Percentiles rank a stretch among this genome's conserved stretches.
Conservation (phyloP, 768 basidiomycete species). For the Termitomyces sp. region DNA sequence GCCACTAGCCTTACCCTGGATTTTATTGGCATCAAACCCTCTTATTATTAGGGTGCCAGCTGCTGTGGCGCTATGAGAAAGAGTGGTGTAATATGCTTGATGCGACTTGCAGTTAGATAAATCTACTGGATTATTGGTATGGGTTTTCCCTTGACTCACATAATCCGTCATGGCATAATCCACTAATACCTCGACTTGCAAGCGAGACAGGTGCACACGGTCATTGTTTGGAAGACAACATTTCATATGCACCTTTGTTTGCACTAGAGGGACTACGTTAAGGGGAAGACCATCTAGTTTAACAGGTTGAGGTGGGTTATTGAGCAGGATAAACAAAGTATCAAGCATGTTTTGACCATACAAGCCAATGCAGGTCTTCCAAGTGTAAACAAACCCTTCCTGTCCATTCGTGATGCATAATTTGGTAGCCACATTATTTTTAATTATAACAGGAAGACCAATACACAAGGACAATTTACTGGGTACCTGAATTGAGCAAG, state of each 20-base stretch:
- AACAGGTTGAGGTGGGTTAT: not conserved
- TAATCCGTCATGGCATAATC: not conserved
- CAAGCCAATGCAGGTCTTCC: not conserved
- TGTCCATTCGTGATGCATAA: not conserved
- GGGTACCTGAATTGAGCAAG: not conserved
- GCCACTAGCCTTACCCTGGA: slow-evolving; percentile 22
- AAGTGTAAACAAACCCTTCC: not conserved
- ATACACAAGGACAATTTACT: not conserved
- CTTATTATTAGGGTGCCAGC: slow-evolving; percentile 27
- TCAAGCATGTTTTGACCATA: not conserved
- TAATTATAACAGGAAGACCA: not conserved
- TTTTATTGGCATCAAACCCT: slow-evolving; percentile 17
- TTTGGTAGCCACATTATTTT: not conserved
- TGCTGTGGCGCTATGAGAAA: slow-evolving; percentile 26
- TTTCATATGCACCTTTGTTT: not conserved
- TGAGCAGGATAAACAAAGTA: not conserved
- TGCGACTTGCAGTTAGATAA: slow-evolving; percentile 9
- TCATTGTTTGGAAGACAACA: not conserved
- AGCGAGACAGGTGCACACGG: not conserved
- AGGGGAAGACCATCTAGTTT: not conserved
- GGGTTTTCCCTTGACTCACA: not conserved
- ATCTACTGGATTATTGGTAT: not conserved
- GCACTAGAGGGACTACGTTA: not conserved
- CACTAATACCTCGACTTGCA: not conserved
- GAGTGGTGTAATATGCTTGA: slow-evolving; percentile 24